Evolutionary conservation across 2,329 filamentous ascomycete genomes (phyloP), one percentile per base, ranked within the genome.

Genomic region (Pestalotiopsis sp.): DNA sequence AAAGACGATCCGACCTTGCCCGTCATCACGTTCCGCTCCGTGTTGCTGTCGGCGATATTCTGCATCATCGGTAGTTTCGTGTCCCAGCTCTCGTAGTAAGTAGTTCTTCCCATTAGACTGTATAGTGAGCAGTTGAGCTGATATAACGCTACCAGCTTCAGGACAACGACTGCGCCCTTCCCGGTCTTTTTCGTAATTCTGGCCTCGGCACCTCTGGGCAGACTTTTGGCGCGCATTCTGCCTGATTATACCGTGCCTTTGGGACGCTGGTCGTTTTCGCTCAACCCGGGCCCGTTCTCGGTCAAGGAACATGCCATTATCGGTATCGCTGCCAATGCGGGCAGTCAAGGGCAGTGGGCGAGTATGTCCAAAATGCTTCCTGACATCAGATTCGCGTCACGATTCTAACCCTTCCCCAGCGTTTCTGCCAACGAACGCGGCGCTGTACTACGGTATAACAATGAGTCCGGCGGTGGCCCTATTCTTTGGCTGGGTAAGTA

Each of bases 101-200:
- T 41, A 12, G 6, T 31, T 36, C 9, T 5, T 38, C 11, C 25
- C 25, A 27, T 27, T 3, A 27, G 3, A 27, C 4, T 27, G 25
- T 27, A 27, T 27, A 27, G 25, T 27, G 25, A 27, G 25, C 25
- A 27, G 25, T 27, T 27, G 25, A 27, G 27, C 23, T 57, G 9
- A 58, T 4, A 84, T 87, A 73, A 85, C 89, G 82, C 84, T 83
- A 70, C 13, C 4, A 81, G 83, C 63, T 90, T 84, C 73, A 83
- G 88, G 59, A 90, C 88, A 1, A 90, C 88, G 0, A 83, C 83
- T 58, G 85, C 86, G 0, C 84, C 85, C 0, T 90, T 89, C 73
- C 88, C 87, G 0, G 83, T 90, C 62, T 89, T 90, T 75, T 90
- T 90, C 70, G 87, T 90, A 40, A 86, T 88, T 72, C 87, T 89